Evolutionary conservation across 441 rosid genomes (phyloP), one percentile per base, ranked within the genome.

Genomic region (Mallotus japonicus): DNA sequence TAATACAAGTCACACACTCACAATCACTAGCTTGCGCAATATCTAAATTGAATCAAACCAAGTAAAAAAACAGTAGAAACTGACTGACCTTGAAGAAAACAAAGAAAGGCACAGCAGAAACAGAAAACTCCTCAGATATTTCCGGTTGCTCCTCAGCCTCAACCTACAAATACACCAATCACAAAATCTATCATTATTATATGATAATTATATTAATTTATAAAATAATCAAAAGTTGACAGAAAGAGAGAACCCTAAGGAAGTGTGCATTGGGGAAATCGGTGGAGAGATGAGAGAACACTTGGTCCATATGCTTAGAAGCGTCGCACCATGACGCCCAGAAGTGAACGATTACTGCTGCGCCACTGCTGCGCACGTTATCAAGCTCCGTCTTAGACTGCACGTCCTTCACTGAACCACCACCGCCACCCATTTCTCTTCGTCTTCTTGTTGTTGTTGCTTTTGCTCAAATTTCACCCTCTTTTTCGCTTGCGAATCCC

Each of bases 321-420:
- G 99, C 93, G 11, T 91, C 97, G 65, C 99, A 95, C 99, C 99
- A 95, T 5, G 92, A 79, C 10, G 98, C 99, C 99, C 98, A 89
- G 86, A 95, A 95, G 84, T 91, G 98, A 44, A 93, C 74, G 79
- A 84, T 79, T 4, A 85, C 79, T 3, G 91, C 82, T 34, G 73
- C 92, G 16, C 91, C 92, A 71, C 81, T 84, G 67, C 77, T 75
- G 70, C 82, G 62, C 62, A 85, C 16, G 71, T 71, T 76, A 75
- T 95, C 99, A 28, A 95, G 88, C 79, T 93, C 97, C 71, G 76
- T 77, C 90, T 91, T 95, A 22, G 97, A 89, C 55, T 73, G 80
- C 71, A 93, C 79, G 60, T 93, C 98, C 91, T 87, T 95, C 81
- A 93, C 97, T 22, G 88, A 76, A 51, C 97, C 99, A 24, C 0